Evolutionary conservation across 352 stramenopile species (phyloP).

Genomic region (Globisporangium paroecandrum): DNA sequence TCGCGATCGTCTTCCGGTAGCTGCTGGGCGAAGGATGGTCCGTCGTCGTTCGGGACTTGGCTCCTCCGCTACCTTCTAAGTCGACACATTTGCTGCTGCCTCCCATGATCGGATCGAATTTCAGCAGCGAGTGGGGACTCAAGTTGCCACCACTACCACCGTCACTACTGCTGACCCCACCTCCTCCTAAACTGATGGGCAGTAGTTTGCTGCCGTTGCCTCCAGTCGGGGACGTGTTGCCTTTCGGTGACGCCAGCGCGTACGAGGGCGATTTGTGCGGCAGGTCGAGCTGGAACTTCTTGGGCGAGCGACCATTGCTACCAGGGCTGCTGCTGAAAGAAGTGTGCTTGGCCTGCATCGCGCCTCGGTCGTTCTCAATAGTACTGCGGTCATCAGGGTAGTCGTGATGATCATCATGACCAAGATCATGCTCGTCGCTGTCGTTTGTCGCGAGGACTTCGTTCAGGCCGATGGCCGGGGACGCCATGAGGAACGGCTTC

Average conservation of each 20-base stretch:
- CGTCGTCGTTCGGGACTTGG: too few relatives aligned
- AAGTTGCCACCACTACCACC: background rate
- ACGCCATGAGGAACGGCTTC: conserved; percentile 16
- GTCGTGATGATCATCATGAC: background rate
- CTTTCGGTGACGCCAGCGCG: conserved; percentile 3
- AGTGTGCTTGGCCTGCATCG: conserved; percentile 1
- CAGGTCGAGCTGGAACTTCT: conserved; percentile 13
- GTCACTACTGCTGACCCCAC: background rate
- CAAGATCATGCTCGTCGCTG: background rate
- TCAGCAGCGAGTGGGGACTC: background rate
- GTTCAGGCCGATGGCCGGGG: conserved; percentile 13
- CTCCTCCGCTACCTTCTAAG: background rate
- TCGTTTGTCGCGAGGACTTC: conserved; percentile 10
- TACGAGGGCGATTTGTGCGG: conserved; percentile 8
- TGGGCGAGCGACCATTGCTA: conserved; percentile 2
- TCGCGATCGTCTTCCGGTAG: conserved; percentile 8
- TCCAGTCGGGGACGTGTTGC: conserved; percentile 2
- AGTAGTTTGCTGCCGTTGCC: conserved; percentile 13
- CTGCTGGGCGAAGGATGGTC: background rate
- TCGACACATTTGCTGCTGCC: conserved; percentile 4
- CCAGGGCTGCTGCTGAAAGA: background rate
- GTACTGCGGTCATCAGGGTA: background rate
- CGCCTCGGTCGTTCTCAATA: background rate
- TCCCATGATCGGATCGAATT: conserved; percentile 15
- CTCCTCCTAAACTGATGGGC: background rate